A percentile compares a stretch with the other conserved stretches of the same genome.
phyloP scores from a whole-genome alignment of 2,329 filamentous ascomycete species.

The Cryphonectria radicalis region DNA sequence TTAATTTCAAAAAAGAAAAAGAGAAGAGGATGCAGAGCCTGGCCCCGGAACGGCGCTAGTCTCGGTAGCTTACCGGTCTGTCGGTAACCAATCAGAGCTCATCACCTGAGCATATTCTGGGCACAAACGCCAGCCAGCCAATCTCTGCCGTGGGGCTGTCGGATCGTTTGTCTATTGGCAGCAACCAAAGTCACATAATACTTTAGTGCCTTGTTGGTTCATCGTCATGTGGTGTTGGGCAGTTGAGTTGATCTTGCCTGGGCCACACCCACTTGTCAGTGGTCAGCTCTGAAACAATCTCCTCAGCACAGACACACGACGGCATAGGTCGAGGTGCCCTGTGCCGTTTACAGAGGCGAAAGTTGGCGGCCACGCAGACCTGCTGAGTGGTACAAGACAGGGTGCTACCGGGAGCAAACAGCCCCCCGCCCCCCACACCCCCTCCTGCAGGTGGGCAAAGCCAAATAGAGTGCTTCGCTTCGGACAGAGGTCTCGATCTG shows the following conservation, averaged over 20 bases:
- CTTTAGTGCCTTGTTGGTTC: neutral
- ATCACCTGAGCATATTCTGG: slow-evolving; percentile 3
- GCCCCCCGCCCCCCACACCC: no score
- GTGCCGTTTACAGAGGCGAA: neutral
- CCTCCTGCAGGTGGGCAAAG: neutral
- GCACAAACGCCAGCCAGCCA: slow-evolving; percentile 14
- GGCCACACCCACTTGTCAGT: neutral
- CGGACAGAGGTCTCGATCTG: neutral
- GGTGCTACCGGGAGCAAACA: neutral
- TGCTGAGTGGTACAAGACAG: neutral
- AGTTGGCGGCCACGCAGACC: neutral
- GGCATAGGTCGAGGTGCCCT: neutral
- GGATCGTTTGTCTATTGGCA: slow-evolving; percentile 9
- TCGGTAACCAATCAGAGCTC: slow-evolving; percentile 24
- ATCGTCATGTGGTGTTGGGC: neutral
- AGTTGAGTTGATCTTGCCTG: neutral
- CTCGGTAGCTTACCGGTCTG: slow-evolving; percentile 20
- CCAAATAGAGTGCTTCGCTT: neutral
- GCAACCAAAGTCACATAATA: neutral
- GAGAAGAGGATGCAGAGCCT: neutral
- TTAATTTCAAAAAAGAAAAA: neutral
- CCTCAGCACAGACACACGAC: neutral
- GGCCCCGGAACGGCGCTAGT: slow-evolving; percentile 23
- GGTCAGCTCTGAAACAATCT: neutral
- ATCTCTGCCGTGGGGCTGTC: slow-evolving; percentile 14